These are phyloP conservation scores for Zygosaccharomyces pseudobailii DNA, from an alignment of 1,139 yeast genomes.

Conservation along the genomic window DNA sequence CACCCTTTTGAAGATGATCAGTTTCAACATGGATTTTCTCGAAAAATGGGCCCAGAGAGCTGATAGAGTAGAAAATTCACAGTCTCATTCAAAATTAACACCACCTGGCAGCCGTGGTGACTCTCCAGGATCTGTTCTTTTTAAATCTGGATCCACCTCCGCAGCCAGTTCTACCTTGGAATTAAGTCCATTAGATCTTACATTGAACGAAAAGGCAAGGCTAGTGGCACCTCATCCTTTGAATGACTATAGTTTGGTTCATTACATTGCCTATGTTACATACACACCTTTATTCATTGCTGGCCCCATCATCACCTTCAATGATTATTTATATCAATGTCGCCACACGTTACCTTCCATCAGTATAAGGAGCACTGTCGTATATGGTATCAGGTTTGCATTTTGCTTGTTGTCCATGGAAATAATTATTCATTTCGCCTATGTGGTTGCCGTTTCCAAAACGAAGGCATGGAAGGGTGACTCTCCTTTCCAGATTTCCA, in stretches of 20 bases:
- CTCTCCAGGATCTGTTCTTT: not conserved
- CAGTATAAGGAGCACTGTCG: conserved; percentile 45
- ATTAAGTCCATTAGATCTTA: conserved; percentile 25
- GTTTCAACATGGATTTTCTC: conserved; percentile 74
- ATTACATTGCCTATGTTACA: conserved; percentile 69
- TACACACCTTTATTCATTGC: conserved; percentile 91
- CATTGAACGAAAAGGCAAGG: conserved; percentile 58
- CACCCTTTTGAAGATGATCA: conserved; percentile 74
- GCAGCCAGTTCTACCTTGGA: conserved; percentile 27
- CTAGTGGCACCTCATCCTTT: conserved; percentile 58
- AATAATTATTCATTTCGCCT: conserved; percentile 75
- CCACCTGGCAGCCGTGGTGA: conserved; percentile 3
- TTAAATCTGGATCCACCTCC: conserved; percentile 14
- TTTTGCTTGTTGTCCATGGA: conserved; percentile 87
- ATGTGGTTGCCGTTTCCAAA: conserved; percentile 85
- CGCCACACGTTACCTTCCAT: conserved; percentile 47
- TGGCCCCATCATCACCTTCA: conserved; percentile 91
- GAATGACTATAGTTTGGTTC: conserved; percentile 52
- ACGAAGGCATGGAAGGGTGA: conserved; percentile 88
- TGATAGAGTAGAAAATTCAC: conserved; percentile 1
- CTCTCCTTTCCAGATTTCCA: conserved; percentile 86
- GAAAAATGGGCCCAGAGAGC: conserved; percentile 38
- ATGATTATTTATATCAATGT: conserved; percentile 77
- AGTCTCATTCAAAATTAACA: conserved; percentile 4
- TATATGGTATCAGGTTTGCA: conserved; percentile 63